Base-by-base conservation (phyloP, 139 green algal genomes). In the Choricystis sp. region DNA sequence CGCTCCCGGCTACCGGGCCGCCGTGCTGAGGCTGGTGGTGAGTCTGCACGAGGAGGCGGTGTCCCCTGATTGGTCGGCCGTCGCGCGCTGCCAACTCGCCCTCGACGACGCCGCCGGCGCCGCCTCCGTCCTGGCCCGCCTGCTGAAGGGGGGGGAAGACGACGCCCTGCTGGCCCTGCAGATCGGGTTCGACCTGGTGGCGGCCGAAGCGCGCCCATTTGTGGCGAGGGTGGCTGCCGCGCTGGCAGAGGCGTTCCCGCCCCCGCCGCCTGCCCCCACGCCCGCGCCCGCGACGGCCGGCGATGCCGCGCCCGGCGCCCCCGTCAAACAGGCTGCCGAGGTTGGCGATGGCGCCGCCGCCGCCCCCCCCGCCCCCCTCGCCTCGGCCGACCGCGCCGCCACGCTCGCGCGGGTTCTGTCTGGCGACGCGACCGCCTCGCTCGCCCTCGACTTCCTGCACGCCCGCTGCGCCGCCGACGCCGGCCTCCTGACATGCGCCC, bases 371-470 rank as follows among this genome's bases (percentile, higher is more conserved):
- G 56, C 62, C 14, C 49, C 48, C 3, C 62, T 56, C 23, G 60
- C 22, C 48, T 26, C 59, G 30, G 24, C 49, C 25, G 57, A 68
- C 26, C 21, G 23, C 5, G 65, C 61, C 31, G 25, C 2, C n/a
- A 57, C 26, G 26, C 56, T 64, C 55, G 24, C 29, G 20, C 73
- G 76, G 55, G 87, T 96, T 48, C 65, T 99, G 49, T 86, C 79
- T 0, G 93, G 93, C 49, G 80, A 83, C 26, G 80, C 79, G 20
- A 82, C 93, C 49, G 91, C 97, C 61, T 73, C 79, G 28, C 80
- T 97, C 31, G 79, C 91, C 69, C 82, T 97, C 40, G 85, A 98
- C 74, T 99, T 99, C 76, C 72, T 99, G 66, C 94, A 92, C 71
- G 80, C 66, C 58, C 74, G 85, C 74, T 90, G 86, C 74, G 72